These are phyloP conservation scores for Arthrobotrys conoides DNA, from an alignment of 2,329 filamentous ascomycete species.

Conservation along the genomic window DNA sequence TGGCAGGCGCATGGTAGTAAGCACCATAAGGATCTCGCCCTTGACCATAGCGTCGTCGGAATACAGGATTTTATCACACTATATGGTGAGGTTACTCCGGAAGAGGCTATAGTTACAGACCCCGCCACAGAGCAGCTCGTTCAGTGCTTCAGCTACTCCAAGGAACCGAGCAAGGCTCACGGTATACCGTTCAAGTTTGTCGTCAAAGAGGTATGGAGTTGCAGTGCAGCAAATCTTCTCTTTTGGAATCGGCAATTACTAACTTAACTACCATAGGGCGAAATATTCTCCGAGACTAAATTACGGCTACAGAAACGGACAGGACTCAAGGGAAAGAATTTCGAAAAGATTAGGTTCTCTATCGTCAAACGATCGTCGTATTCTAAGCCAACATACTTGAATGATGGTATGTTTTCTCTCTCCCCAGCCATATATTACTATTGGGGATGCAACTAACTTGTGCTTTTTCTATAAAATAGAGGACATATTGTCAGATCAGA, in stretches of 20 bases:
- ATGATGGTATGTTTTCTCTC: constrained; percentile 77
- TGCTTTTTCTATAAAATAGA: constrained; percentile 67
- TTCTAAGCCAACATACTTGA: constrained; percentile 83
- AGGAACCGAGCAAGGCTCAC: constrained; percentile 85
- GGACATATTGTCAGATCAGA: constrained; percentile 73
- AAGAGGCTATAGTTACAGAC: constrained; percentile 75
- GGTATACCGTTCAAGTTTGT: constrained; percentile 93
- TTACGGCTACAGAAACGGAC: constrained; percentile 93
- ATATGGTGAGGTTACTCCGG: constrained; percentile 84
- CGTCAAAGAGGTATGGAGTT: constrained; percentile 77
- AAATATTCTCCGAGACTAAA: constrained; percentile 91
- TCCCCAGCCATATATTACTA: neutral
- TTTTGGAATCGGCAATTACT: neutral
- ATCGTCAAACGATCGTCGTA: constrained; percentile 79
- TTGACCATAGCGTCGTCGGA: constrained; percentile 80
- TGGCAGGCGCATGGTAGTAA: constrained; percentile 88
- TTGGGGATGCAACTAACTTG: constrained; percentile 32
- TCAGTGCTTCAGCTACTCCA: constrained; percentile 91
- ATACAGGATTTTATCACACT: constrained; percentile 88
- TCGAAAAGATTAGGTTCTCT: constrained; percentile 98
- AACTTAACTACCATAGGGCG: constrained; percentile 72
- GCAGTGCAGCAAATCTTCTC: constrained; percentile 42
- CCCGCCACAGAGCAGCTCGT: constrained; percentile 76
- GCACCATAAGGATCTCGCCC: constrained; percentile 82
- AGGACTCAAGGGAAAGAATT: constrained; percentile 95